Evolutionary conservation across 352 stramenopile genomes (phyloP).

Genomic region (Globisporangium spiculum): DNA sequence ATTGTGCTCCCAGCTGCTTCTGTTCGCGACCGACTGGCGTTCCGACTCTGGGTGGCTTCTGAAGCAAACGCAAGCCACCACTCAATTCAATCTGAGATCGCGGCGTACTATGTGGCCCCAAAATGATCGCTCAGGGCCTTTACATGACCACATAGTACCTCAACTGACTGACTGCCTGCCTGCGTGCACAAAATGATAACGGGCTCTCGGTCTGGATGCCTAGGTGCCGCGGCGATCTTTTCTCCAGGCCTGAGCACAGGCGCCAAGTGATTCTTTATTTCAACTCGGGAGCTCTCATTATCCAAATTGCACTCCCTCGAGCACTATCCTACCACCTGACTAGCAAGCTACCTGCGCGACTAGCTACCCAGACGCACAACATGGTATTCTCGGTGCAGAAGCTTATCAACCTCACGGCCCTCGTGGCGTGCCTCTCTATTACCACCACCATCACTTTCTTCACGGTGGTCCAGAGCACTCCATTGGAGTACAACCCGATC

Average conservation of each 20-base stretch:
- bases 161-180: not conserved
- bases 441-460: slow-evolving; percentile 3
- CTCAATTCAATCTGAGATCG: not conserved
- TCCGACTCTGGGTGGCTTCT: not conserved
- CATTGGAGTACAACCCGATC: slow-evolving; percentile 27
- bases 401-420: slow-evolving; percentile 10
- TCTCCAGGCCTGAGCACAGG: not conserved
- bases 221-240: not conserved
- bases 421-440: slow-evolving; percentile 13
- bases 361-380: not conserved
- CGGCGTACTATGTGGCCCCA: not conserved
- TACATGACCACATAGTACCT: not conserved
- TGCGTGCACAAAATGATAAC: slow-evolving; percentile 7
- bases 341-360: not conserved
- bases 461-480: slow-evolving; percentile 11
- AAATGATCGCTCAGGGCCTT: slow-evolving; percentile 1
- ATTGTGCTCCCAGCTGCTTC: slow-evolving; percentile 10
- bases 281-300: not conserved
- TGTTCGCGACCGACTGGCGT: not conserved
- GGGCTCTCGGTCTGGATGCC: not conserved
- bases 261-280: not conserved
- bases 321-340: not conserved
- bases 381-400: slow-evolving; percentile 13
- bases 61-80: no score
- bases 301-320: not conserved